Conservation (phyloP, 805 yeast genomes). For the Teunomyces gatunensis region DNA sequence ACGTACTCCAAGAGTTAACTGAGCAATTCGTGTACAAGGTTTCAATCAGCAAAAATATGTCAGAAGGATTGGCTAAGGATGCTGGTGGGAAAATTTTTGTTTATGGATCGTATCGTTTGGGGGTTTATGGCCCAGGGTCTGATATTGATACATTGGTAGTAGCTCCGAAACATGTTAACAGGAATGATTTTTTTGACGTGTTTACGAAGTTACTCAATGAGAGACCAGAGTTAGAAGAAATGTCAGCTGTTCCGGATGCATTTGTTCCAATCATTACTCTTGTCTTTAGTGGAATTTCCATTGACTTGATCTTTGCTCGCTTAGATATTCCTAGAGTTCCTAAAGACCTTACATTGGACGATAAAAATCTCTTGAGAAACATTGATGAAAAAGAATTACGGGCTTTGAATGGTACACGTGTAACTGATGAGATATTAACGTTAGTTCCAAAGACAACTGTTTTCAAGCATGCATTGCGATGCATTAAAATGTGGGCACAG, state of each 20-base stretch:
- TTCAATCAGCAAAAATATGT: constrained; percentile 81
- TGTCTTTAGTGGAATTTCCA: constrained; percentile 85
- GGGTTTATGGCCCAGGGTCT: constrained; percentile 97
- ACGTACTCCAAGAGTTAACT: constrained; percentile 66
- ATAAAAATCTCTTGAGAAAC: constrained; percentile 81
- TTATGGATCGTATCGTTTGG: constrained; percentile 89
- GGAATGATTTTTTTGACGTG: constrained; percentile 85
- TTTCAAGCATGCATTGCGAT: constrained; percentile 87
- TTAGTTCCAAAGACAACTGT: constrained; percentile 91
- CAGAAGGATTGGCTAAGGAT: constrained; percentile 95
- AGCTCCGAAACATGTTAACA: constrained; percentile 90
- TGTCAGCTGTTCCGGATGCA: constrained; percentile 93
- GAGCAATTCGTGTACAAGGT: constrained; percentile 83
- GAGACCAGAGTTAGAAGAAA: constrained; percentile 84
- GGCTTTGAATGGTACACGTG: constrained; percentile 93
- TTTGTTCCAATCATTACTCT: constrained; percentile 95
- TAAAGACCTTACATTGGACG: constrained; percentile 65
- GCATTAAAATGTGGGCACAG: constrained; percentile 96
- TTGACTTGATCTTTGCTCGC: constrained; percentile 84
- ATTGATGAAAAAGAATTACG: constrained; percentile 89
- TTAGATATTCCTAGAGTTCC: constrained; percentile 86
- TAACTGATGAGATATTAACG: constrained; percentile 87
- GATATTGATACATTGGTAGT: constrained; percentile 97
- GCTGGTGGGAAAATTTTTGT: constrained; percentile 98
- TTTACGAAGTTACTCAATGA: constrained; percentile 67